Evolutionary conservation across 768 basidiomycete genomes (phyloP).

Genomic region (Mycena epipterygia): DNA sequence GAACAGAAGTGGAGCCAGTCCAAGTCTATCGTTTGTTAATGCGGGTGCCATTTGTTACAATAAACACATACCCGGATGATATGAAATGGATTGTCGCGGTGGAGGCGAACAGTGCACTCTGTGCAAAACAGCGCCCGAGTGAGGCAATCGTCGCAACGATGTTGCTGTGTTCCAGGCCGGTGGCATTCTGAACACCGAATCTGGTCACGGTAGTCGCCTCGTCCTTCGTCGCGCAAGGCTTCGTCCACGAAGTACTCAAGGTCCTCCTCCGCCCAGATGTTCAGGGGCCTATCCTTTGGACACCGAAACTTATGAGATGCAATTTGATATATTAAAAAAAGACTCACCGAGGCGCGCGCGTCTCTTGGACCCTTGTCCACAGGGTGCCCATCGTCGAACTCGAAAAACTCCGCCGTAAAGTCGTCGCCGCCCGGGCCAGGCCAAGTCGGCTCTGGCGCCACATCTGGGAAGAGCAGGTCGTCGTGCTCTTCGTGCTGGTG

Average conservation of each 20-base stretch:
- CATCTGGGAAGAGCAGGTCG: too few relatives aligned
- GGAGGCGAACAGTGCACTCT: not conserved
- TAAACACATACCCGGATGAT: not conserved
- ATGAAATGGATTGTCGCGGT: slow-evolving; percentile 12
- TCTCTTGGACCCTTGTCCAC: too few relatives aligned
- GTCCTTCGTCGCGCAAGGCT: not conserved
- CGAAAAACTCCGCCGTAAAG: too few relatives aligned
- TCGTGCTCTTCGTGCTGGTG: too few relatives aligned
- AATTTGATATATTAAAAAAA: too few relatives aligned
- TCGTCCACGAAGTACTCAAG: not conserved
- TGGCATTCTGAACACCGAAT: not conserved
- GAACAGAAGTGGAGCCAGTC: slow-evolving; percentile 17
- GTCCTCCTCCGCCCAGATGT: not conserved
- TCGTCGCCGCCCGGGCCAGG: too few relatives aligned
- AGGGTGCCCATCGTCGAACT: too few relatives aligned
- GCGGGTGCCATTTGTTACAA: not conserved
- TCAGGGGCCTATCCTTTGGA: not conserved
- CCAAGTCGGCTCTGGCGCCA: too few relatives aligned
- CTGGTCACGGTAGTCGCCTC: not conserved
- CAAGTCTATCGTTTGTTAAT: not conserved
- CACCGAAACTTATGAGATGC: too few relatives aligned
- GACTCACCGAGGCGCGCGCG: too few relatives aligned
- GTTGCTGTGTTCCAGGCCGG: not conserved
- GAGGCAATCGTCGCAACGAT: slow-evolving; percentile 15
- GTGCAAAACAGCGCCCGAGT: not conserved